Evolutionary conservation across 495 filamentous ascomycete species (phyloP), one percentile per base, ranked within the genome.

Genomic region (Neurospora tetraspora): DNA sequence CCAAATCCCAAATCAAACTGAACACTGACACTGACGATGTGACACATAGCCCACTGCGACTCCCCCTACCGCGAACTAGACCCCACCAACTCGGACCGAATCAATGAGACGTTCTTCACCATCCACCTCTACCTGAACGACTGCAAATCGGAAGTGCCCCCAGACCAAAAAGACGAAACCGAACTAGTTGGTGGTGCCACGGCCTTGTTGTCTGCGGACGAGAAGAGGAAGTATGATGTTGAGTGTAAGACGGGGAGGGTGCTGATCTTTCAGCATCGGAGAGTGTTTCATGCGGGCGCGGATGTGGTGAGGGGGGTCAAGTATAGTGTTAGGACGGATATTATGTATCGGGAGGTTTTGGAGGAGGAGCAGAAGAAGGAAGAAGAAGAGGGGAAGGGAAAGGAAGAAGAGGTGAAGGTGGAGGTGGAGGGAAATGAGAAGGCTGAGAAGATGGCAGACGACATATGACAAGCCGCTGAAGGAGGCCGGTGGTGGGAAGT

Each of bases 61-160:
- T 91, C 86, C 20, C 75, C 79, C 16, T 97, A 92, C 77, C 79
- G 82, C 10, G 90, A 90, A 11, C 53, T 34, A 1, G 53, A 65
- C 53, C 53, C 53, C 3, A 7, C 4, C 27, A 85, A 87, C 2
- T 76, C 71, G 0, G 74, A 75, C 1, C 79, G 78, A 59, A 87
- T 65, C 0, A 70, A 79, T 11, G 69, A 93, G 78, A 92, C 93
- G 4, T 86, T 89, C 70, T 91, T 89, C 76, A 97, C 94, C 0
- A 80, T 97, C 36, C 94, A 98, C 72, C 80, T 97, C 18, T 98
- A 97, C 79, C 85, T 98, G 69, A 94, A 92, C 78, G 83, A 85
- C 71, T 84, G 81, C 68, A 77, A 80, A 73, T 79, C 81, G 18
- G 82, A 80, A 71, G 80, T 69, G 18, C 53, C 53, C 0, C 71